Percentiles rank a stretch among this genome's conserved stretches.
Conservation (phyloP, 106 monocot genomes). For the Dioscorea dumetorum region DNA sequence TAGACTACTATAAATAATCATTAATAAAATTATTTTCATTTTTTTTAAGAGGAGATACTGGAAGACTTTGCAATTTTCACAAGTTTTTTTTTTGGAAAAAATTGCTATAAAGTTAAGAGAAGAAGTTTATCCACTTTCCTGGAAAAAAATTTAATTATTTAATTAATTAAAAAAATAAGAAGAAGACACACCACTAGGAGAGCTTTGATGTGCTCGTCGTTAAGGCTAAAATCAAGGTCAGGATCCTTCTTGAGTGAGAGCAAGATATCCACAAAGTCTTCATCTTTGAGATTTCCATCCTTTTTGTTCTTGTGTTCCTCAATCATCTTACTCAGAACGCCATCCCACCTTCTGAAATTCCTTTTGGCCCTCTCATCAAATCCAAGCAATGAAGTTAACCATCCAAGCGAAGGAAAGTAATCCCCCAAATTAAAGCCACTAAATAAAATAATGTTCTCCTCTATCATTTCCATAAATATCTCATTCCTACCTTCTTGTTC, state of each 20-base stretch:
- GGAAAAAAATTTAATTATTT: too few species aligned
- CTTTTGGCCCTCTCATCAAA: not conserved
- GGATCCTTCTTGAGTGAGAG: constrained; percentile 13
- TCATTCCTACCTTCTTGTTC: not conserved
- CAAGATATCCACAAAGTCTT: constrained; percentile 16
- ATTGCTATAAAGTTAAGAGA: too few species aligned
- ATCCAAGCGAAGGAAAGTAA: constrained; percentile 8
- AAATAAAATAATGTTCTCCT: not conserved
- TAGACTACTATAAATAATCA: too few species aligned
- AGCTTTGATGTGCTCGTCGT: not conserved
- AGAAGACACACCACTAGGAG: not conserved
- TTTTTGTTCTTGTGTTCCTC: constrained; percentile 4
- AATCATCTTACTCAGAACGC: constrained; percentile 1
- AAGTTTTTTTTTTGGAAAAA: too few species aligned
- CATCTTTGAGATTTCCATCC: too few species aligned
- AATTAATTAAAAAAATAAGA: too few species aligned
- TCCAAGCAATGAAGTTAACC: constrained; percentile 1
- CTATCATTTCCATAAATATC: not conserved
- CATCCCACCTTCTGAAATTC: constrained; percentile 5
- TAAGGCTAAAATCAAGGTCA: not conserved
- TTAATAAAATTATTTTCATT: too few species aligned
- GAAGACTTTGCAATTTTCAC: too few species aligned
- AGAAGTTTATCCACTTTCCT: too few species aligned
- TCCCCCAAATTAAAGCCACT: not conserved
- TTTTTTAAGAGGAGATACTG: too few species aligned